Evolutionary conservation across 345 rosid genomes (phyloP).

Genomic region (Eucalyptus tenuipes): DNA sequence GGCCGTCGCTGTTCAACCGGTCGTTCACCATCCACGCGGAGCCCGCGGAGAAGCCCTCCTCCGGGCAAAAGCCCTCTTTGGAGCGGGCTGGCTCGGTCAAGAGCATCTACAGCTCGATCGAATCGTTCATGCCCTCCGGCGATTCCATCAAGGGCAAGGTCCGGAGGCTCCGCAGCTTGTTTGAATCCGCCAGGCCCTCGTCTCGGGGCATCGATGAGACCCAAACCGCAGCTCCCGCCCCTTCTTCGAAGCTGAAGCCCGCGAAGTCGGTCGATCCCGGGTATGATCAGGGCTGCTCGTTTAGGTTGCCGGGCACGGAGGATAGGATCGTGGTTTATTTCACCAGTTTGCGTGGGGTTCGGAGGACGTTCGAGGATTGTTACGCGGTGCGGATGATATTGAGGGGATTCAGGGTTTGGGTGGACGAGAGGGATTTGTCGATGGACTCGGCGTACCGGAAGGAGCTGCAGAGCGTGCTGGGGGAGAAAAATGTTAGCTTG

Average conservation of each 20-base stretch:
- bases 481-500: slow-evolving; percentile 42
- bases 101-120: slow-evolving; percentile 11
- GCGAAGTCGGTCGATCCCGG: slow-evolving; percentile 4
- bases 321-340: slow-evolving; percentile 82
- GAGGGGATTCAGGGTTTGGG: slow-evolving; percentile 81
- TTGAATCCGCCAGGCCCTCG: not conserved
- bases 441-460: slow-evolving; percentile 76
- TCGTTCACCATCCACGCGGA: not conserved
- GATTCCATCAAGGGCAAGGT: slow-evolving; percentile 1
- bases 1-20: not conserved
- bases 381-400: slow-evolving; percentile 82
- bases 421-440: slow-evolving; percentile 85
- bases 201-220: not conserved
- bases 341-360: slow-evolving; percentile 74
- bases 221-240: not conserved
- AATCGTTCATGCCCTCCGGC: not conserved
- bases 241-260: slow-evolving; percentile 7
- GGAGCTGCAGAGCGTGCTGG: slow-evolving; percentile 55
- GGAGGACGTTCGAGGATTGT: slow-evolving; percentile 90
- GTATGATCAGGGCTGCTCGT: not conserved
- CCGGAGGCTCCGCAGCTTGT: not conserved
- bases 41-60: not conserved
- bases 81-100: slow-evolving; percentile 39
- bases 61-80: slow-evolving; percentile 5
- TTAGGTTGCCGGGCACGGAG: slow-evolving; percentile 69